Conservation (phyloP, 2,329 filamentous ascomycete species). For the Aspergillus brasiliensis region DNA sequence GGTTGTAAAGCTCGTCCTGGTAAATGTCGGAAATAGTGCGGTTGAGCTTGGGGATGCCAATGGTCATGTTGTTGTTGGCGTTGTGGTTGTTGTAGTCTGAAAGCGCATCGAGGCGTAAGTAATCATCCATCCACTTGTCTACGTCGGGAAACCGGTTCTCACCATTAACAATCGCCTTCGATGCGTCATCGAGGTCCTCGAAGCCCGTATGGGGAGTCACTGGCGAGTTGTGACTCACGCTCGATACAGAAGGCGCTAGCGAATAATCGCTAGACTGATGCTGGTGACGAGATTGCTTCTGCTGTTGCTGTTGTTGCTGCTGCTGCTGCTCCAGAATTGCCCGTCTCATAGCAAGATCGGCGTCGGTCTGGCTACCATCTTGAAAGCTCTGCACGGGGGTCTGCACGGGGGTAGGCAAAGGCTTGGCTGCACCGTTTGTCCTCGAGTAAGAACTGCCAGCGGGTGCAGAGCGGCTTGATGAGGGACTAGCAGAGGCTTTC, state of each 20-base stretch:
- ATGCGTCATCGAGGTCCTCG: slow-evolving; percentile 55
- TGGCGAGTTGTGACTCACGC: slow-evolving; percentile 62
- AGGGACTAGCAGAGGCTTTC: slow-evolving; percentile 44
- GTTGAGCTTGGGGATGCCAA: slow-evolving; percentile 72
- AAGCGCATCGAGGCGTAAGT: slow-evolving; percentile 65
- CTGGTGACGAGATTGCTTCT: slow-evolving; percentile 39
- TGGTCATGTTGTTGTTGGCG: slow-evolving; percentile 34
- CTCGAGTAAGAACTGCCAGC: slow-evolving; percentile 46
- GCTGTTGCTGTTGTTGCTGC: slow-evolving; percentile 34
- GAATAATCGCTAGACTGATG: slow-evolving; percentile 51
- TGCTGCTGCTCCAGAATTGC: slow-evolving; percentile 54
- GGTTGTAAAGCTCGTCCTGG: slow-evolving; percentile 79
- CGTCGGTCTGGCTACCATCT: slow-evolving; percentile 47
- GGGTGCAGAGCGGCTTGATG: slow-evolving; percentile 44
- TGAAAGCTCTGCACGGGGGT: slow-evolving; percentile 55
- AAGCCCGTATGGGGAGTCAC: slow-evolving; percentile 61
- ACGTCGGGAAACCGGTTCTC: slow-evolving; percentile 47
- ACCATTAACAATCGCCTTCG: slow-evolving; percentile 57
- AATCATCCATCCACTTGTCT: slow-evolving; percentile 59
- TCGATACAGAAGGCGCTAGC: slow-evolving; percentile 61
- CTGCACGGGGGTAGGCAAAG: slow-evolving; percentile 58
- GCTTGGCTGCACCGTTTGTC: slow-evolving; percentile 50
- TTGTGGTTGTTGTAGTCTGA: slow-evolving; percentile 57
- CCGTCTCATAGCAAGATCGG: slow-evolving; percentile 63
- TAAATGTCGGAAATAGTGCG: slow-evolving; percentile 85